Evolutionary conservation across 169 alveolate species (phyloP), one percentile per base, ranked within the genome.

Genomic region (Plasmodium inui): DNA sequence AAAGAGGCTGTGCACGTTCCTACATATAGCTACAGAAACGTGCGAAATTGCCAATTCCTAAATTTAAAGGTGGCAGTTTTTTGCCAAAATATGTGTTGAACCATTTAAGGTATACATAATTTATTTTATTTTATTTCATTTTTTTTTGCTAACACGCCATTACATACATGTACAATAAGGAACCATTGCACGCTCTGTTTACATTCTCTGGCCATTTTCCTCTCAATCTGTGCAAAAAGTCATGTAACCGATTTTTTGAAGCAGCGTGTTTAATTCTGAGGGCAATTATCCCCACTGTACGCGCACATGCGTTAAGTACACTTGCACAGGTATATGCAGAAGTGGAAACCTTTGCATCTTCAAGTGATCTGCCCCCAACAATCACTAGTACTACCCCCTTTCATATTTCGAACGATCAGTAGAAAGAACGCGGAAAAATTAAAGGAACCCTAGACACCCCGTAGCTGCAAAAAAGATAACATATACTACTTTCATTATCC

Each of bases 391-490:
- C 37, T 19, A 46, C 14, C 76, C 37, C 37, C n/a, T 67, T 67
- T 10, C n/a, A 26, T 67, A 67, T 67, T 67, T 19, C 41, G 17
- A 67, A 67, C 32, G 76, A n/a, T 8, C 14, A 67, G n/a, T 22
- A 67, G 39, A 67, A 67, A 67, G 76, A 67, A 67, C 76, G 76
- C 22, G 90, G 2, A 82, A 82, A 46, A 53, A 82, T 53, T 82
- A 55, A 32, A 26, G 57, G 26, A 55, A 26, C 22, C 26, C 32
- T 41, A 30, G 30, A 8, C 37, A 67, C 37, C n/a, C n/a, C 7
- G 61, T 19, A 55, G 4, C 72, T 83, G 28, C 53, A 9, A 14
- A 22, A 12, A 83, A 22, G 50, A 22, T 61, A 34, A 4, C 30
- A 30, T 17, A 30, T 41, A 53, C 67, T 19, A 53, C 34, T 82